Evolutionary conservation across 352 stramenopile genomes (phyloP).

Genomic region (Phytophthora macrochlamydospora): DNA sequence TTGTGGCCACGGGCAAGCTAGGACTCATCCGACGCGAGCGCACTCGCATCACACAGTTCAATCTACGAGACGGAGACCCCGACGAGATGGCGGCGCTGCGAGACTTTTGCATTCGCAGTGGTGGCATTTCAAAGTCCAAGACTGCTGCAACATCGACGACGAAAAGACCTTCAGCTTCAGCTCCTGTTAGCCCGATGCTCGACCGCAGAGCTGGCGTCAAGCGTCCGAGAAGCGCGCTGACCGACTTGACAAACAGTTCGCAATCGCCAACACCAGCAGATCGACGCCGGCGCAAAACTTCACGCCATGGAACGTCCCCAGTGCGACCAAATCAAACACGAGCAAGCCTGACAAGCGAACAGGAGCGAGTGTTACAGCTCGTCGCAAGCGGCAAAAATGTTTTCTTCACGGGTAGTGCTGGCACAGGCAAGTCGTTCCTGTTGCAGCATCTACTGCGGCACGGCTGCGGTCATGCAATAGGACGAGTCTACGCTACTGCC

Average conservation of each 20-base stretch:
- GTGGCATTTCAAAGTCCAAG: constrained; percentile 43
- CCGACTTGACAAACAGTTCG: constrained; percentile 36
- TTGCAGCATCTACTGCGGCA: constrained; percentile 67
- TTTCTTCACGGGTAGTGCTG: constrained; percentile 88
- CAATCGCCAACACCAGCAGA: constrained; percentile 20
- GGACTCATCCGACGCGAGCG: constrained; percentile 66
- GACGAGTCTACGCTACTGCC: constrained; percentile 85
- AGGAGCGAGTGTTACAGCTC: constrained; percentile 48
- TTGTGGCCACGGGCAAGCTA: constrained; percentile 59
- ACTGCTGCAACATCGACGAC: constrained; percentile 36
- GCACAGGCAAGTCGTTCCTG: constrained; percentile 86
- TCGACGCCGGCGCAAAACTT: constrained; percentile 14
- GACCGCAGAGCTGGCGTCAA: constrained; percentile 27
- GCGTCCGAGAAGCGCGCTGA: constrained; percentile 28
- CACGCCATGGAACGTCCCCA: constrained; percentile 10
- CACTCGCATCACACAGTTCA: constrained; percentile 65
- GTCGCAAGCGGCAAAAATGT: constrained; percentile 63
- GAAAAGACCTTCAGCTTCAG: constrained; percentile 12
- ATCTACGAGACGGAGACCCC: constrained; percentile 53
- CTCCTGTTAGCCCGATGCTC: constrained; percentile 5
- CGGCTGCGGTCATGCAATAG: constrained; percentile 27
- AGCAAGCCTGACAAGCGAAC: constrained; percentile 41
- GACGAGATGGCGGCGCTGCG: constrained; percentile 46
- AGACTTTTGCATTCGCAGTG: constrained; percentile 54
- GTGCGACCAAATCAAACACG: constrained; percentile 3